Percentiles rank a stretch among this genome's conserved stretches.
Evolutionary conservation across 73 alveolate genomes (phyloP).

Genomic region (Tetrahymena malaccensis): DNA sequence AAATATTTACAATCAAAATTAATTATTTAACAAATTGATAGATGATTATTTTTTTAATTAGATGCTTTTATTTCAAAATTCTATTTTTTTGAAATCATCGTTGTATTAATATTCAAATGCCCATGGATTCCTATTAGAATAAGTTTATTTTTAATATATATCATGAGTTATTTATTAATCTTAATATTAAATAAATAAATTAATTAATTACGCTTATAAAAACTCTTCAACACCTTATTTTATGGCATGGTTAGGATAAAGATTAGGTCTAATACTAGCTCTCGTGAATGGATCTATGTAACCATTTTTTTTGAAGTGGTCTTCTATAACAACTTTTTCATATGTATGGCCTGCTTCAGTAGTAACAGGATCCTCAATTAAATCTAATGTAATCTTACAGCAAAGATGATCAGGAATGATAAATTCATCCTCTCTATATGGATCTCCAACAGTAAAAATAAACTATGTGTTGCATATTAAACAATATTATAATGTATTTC

Average conservation of each 20-base stretch:
- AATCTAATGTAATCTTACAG: conserved; percentile 46
- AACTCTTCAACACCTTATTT: conserved; percentile 49
- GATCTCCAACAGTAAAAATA: not conserved
- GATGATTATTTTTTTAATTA: too few relatives aligned
- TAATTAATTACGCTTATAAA: conserved; percentile 22
- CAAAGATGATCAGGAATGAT: conserved; percentile 49
- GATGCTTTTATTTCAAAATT: not conserved
- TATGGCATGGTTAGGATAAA: conserved; percentile 30
- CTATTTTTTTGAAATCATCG: conserved; percentile 4
- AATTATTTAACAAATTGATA: too few relatives aligned
- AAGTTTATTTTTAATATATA: not conserved
- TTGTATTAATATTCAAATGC: conserved; percentile 36
- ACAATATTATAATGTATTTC: not conserved
- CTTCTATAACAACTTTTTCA: conserved; percentile 16
- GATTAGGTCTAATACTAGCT: not conserved
- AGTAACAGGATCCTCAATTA: conserved; percentile 52
- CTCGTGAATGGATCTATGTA: conserved; percentile 43
- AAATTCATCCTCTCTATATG: not conserved
- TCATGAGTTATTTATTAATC: too few relatives aligned
- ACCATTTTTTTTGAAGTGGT: conserved; percentile 43
- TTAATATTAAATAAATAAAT: too few relatives aligned
- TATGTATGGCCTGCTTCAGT: conserved; percentile 45
- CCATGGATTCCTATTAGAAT: conserved; percentile 44
- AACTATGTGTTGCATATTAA: conserved; percentile 12
- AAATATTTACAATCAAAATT: too few relatives aligned